Percentiles rank a stretch among this genome's conserved stretches.
phyloP scores from a whole-genome alignment of 2,329 filamentous ascomycete species.

The Incumbomyces delicatus region DNA sequence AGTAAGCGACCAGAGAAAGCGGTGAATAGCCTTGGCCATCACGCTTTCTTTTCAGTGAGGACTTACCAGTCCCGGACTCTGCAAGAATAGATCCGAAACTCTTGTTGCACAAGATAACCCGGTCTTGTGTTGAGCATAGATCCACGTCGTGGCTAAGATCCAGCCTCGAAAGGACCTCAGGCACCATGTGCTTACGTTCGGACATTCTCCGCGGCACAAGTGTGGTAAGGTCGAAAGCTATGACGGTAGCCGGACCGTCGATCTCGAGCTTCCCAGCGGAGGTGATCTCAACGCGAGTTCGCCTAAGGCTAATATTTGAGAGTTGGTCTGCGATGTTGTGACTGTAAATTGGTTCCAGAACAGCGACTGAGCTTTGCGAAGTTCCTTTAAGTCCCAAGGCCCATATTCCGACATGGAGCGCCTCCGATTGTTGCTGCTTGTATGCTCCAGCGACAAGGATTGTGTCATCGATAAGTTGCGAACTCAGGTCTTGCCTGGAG shows the following conservation, averaged over 20 bases:
- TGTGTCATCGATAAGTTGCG: neutral
- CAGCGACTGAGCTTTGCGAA: neutral
- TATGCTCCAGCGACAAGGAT: neutral
- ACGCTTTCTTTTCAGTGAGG: conserved; percentile 17
- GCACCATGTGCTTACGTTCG: conserved; percentile 35
- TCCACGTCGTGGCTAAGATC: conserved; percentile 28
- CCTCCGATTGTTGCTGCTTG: neutral
- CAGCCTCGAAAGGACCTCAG: conserved; percentile 29
- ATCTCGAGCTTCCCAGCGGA: conserved; percentile 1
- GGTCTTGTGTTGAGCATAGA: conserved; percentile 10
- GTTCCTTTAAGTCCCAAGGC: neutral
- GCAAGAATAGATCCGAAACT: conserved; percentile 38
- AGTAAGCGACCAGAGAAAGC: conserved; percentile 34
- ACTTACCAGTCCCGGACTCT: conserved; percentile 27
- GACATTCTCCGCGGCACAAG: conserved; percentile 26
- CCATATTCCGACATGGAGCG: conserved; percentile 1
- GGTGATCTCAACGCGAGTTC: neutral
- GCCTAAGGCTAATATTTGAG: neutral
- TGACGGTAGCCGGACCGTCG: neutral
- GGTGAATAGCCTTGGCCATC: conserved; percentile 19
- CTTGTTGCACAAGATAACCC: conserved; percentile 37
- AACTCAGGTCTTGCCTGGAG: conserved; percentile 19
- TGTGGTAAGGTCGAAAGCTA: conserved; percentile 4
- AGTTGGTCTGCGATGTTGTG: neutral
- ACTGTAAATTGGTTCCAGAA: neutral